Conservation (phyloP, 2,329 filamentous ascomycete genomes). For the Ceratocystis cubensis region DNA sequence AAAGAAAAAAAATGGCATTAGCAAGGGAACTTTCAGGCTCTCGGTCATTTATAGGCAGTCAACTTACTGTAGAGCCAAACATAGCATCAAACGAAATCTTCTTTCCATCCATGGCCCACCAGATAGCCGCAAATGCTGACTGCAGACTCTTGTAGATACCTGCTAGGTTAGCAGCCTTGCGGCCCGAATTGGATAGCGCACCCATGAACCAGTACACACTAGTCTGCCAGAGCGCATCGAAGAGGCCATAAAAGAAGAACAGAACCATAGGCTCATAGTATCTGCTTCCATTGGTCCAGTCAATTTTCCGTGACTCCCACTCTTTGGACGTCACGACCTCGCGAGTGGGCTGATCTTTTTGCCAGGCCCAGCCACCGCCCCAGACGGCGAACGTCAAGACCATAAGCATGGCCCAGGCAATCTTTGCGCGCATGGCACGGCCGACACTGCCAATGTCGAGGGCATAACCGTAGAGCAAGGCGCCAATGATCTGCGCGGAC, state of each 20-base stretch:
- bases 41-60: constrained; percentile 21
- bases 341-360: constrained; percentile 47
- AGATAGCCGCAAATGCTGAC: constrained; percentile 70
- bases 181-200: constrained; percentile 78
- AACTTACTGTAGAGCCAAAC: constrained; percentile 44
- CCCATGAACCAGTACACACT: constrained; percentile 93
- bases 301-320: constrained; percentile 30
- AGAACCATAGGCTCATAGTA: constrained; percentile 75
- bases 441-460: constrained; percentile 50
- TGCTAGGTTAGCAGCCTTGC: constrained; percentile 82
- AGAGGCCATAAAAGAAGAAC: constrained; percentile 84
- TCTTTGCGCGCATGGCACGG: constrained; percentile 55
- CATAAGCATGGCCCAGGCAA: constrained; percentile 49
- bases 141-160: constrained; percentile 80
- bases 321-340: constrained; percentile 25
- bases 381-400: constrained; percentile 63
- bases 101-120: constrained; percentile 55
- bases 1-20: constrained; percentile 31
- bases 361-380: constrained; percentile 72
- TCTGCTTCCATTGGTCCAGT: constrained; percentile 51
- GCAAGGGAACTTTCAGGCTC: background rate
- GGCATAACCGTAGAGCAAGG: constrained; percentile 56
- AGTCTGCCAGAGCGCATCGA: constrained; percentile 83
- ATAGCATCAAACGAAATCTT: constrained; percentile 55
- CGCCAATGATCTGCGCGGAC: constrained; percentile 64